These are phyloP conservation scores for Aspergillus asperescens DNA, from an alignment of 495 filamentous ascomycete species.

Conservation along the genomic window DNA sequence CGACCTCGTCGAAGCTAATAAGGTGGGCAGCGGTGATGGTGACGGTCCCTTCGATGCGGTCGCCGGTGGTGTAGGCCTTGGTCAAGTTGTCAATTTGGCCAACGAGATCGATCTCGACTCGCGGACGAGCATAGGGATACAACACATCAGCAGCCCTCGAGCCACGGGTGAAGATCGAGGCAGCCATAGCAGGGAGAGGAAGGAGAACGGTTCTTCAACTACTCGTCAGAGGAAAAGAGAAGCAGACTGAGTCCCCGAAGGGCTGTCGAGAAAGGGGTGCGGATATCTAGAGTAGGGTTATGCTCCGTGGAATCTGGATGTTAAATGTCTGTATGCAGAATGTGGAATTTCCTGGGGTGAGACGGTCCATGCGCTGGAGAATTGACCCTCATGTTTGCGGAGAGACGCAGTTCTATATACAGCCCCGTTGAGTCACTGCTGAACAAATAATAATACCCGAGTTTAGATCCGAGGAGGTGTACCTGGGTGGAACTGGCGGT, in stretches of 20 bases:
- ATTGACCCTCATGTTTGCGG: background rate
- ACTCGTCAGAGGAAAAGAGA: background rate
- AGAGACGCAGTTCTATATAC: too few relatives aligned
- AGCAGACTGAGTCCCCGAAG: background rate
- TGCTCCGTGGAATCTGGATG: too few relatives aligned
- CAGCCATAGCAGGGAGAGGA: background rate
- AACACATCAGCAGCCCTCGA: slow-evolving; percentile 1
- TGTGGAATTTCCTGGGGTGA: background rate
- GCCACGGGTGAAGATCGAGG: background rate
- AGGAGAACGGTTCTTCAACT: background rate
- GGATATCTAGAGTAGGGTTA: background rate
- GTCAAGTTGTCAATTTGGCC: slow-evolving; percentile 33
- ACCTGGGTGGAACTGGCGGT: background rate
- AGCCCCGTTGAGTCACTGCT: background rate
- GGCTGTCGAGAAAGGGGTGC: background rate
- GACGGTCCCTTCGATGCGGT: slow-evolving; percentile 55
- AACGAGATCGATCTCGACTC: slow-evolving; percentile 31
- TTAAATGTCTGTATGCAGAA: background rate
- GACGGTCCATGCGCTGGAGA: background rate
- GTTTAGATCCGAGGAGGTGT: background rate
- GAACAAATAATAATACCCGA: too few relatives aligned
- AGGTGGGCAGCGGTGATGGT: slow-evolving; percentile 57
- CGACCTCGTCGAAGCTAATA: slow-evolving; percentile 70
- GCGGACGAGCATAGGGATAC: slow-evolving; percentile 28
- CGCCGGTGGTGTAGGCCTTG: slow-evolving; percentile 54